phyloP scores from a whole-genome alignment of 768 basidiomycete species.

The Mycena leptocephala region DNA sequence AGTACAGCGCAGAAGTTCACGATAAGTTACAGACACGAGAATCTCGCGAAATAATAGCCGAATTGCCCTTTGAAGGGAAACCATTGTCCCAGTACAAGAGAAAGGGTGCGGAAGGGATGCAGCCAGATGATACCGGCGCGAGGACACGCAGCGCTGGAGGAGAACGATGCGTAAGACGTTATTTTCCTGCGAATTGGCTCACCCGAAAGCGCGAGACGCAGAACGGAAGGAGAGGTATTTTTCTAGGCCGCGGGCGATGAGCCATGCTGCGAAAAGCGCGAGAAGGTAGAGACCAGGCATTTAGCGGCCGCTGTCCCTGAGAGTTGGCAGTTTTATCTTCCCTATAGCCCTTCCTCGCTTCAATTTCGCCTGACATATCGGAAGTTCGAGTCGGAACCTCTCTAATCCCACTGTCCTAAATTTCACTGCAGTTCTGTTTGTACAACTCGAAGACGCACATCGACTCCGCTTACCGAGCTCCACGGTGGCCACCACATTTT shows the following conservation, averaged over 20 bases:
- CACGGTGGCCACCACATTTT: too few relatives aligned
- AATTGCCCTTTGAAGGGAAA: constrained; percentile 54
- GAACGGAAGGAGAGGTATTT: neutral
- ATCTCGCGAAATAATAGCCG: constrained; percentile 53
- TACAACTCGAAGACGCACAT: too few relatives aligned
- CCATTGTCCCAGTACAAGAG: constrained; percentile 44
- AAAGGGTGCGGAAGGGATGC: constrained; percentile 48
- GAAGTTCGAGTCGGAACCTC: too few relatives aligned
- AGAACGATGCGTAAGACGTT: neutral
- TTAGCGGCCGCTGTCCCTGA: too few relatives aligned
- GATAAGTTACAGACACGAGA: constrained; percentile 49
- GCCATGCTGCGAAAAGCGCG: neutral
- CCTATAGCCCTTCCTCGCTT: too few relatives aligned
- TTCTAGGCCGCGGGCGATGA: neutral
- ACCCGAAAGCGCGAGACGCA: constrained; percentile 3
- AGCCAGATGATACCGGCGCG: constrained; percentile 46
- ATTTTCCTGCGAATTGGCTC: neutral
- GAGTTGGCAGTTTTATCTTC: too few relatives aligned
- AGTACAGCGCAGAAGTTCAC: neutral
- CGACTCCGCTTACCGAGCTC: too few relatives aligned
- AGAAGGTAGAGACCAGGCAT: neutral
- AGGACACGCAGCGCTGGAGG: neutral
- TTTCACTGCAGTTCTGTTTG: too few relatives aligned
- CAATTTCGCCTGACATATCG: too few relatives aligned
- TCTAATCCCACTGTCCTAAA: too few relatives aligned